phyloP scores from a whole-genome alignment of 495 filamentous ascomycete species.

The Extremus antarcticus region DNA sequence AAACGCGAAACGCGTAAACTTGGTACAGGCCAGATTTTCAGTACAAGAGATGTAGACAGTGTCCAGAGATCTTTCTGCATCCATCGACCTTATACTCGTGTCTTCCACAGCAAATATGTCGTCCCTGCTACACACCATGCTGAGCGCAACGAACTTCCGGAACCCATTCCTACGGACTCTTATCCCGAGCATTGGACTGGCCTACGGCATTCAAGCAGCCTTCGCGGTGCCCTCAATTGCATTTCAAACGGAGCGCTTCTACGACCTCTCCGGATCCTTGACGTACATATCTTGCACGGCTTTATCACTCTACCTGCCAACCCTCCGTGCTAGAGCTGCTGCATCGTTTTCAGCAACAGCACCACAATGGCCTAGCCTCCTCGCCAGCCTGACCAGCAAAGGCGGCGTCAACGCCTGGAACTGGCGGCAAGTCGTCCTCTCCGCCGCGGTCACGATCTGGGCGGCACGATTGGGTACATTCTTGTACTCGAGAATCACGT shows the following conservation, averaged over 20 bases:
- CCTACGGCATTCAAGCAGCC: slow-evolving; percentile 43
- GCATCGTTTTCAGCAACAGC: slow-evolving; percentile 28
- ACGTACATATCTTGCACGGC: slow-evolving; percentile 50
- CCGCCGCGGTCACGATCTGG: slow-evolving; percentile 46
- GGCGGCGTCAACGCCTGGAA: slow-evolving; percentile 35
- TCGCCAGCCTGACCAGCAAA: slow-evolving; percentile 30
- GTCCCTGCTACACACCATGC: slow-evolving; percentile 37
- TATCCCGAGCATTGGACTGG: slow-evolving; percentile 45
- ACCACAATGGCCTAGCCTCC: slow-evolving; percentile 39
- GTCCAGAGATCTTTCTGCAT: too few relatives aligned
- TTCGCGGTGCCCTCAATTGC: slow-evolving; percentile 49
- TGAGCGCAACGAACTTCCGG: slow-evolving; percentile 45
- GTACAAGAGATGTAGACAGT: too few relatives aligned
- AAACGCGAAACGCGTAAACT: too few relatives aligned
- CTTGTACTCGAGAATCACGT: slow-evolving; percentile 45
- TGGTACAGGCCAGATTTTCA: too few relatives aligned
- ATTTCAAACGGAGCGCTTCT: slow-evolving; percentile 49
- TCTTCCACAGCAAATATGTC: background rate
- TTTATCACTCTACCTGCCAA: slow-evolving; percentile 47
- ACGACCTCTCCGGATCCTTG: slow-evolving; percentile 51
- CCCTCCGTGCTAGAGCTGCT: slow-evolving; percentile 39
- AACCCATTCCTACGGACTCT: slow-evolving; percentile 49
- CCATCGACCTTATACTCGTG: too few relatives aligned
- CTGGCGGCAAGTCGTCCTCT: slow-evolving; percentile 52
- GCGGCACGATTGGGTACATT: slow-evolving; percentile 47